Base-by-base conservation (phyloP, 2,329 filamentous ascomycete species). In the Penicillium sp. region DNA sequence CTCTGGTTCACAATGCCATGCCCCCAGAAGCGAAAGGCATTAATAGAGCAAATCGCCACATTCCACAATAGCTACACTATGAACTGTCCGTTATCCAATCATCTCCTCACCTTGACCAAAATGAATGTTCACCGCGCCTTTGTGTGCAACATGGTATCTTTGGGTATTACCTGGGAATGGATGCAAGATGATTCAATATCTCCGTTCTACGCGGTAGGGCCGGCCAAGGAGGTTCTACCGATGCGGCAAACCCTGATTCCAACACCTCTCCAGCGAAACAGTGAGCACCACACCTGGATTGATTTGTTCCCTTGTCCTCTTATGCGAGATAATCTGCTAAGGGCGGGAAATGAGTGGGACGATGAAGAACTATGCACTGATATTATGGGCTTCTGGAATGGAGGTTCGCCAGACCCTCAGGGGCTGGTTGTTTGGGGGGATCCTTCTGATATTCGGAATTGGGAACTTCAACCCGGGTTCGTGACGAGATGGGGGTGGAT, bases 361-460 rank as follows among this genome's bases (percentile, higher is more conserved):
- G 62, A 65, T 49, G 43, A 50, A 18, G 49, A 53, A 6, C 49
- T 65, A 6, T 65, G 62, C 22, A 40, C 55, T 7, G 61, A 63
- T 47, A 56, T 65, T 37, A 59, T 55, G 29, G 62, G 33, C 2
- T 37, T 37, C 4, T 37, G 59, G 14, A 41, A 48, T 54, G 52
- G 53, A 11, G 45, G 26, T 15, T 20, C 41, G 5, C 25, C 33
- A 4, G 33, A 23, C 4, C 35, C 54, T 12, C 41, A 46, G 18
- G 62, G 60, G 18, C 53, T 69, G 14, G 64, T 62, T 46, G 60
- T 72, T 20, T 71, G 69, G 68, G 62, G 63, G 7, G 60, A 58
- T 35, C 66, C 68, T 33, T 69, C 67, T 63, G 65, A 70, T 57
- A 60, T 66, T 8, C 55, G 45, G 5, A 64, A 64, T 0, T 71